phyloP scores from a whole-genome alignment of 371 early-diverging fungal species.

The Saksenaea vasiformis region DNA sequence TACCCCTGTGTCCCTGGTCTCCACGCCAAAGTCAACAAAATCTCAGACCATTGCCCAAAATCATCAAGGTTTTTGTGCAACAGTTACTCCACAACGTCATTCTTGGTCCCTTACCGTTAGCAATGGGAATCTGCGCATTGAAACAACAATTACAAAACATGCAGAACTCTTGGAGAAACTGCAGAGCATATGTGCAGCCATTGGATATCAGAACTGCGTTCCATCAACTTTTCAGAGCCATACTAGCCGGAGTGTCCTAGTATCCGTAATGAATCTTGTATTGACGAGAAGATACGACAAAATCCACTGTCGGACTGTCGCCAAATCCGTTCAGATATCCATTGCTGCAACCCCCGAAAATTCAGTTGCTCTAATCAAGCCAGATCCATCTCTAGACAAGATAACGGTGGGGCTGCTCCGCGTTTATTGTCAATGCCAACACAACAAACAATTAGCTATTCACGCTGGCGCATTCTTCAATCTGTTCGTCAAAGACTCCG shows the following conservation, averaged over 20 bases:
- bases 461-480: slow-evolving; percentile 25
- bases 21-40: slow-evolving; percentile 3
- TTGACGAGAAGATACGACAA: slow-evolving; percentile 14
- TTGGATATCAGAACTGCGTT: slow-evolving; percentile 5
- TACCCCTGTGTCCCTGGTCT: neutral
- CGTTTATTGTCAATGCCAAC: slow-evolving; percentile 28
- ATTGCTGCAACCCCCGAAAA: slow-evolving; percentile 5
- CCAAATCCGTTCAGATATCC: slow-evolving; percentile 6
- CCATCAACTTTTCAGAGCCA: slow-evolving; percentile 8
- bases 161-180: slow-evolving; percentile 7
- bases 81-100: neutral
- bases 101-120: slow-evolving; percentile 9
- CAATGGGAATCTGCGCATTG: slow-evolving; percentile 6
- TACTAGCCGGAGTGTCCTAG: slow-evolving; percentile 1
- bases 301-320: slow-evolving; percentile 8
- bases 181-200: slow-evolving; percentile 2
- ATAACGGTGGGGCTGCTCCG: slow-evolving; percentile 24
- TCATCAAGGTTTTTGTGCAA: slow-evolving; percentile 9
- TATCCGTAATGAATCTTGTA: slow-evolving; percentile 9
- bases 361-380: neutral
- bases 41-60: neutral
- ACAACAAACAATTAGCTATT: slow-evolving; percentile 23
- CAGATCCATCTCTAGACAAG: neutral
- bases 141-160: slow-evolving; percentile 12
- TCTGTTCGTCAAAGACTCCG: slow-evolving; percentile 12